These are phyloP conservation scores for Lepidopterella palustris DNA, from an alignment of 495 filamentous ascomycete species.

Conservation along the genomic window DNA sequence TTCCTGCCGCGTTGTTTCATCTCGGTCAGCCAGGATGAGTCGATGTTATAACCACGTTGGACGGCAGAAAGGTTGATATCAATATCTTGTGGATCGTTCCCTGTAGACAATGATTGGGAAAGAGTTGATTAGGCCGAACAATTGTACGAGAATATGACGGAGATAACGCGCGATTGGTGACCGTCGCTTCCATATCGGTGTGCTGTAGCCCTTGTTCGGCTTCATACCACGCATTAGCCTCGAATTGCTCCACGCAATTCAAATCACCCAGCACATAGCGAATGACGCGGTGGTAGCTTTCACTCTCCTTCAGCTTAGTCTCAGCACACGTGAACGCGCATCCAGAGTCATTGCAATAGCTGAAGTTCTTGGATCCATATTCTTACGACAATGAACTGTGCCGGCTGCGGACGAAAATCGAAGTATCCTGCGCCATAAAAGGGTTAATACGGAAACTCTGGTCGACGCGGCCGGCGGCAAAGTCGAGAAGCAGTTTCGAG, in stretches of 20 bases:
- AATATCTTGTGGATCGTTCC: neutral
- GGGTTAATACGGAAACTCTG: slow-evolving; percentile 1
- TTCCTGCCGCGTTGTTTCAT: neutral
- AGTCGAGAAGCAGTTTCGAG: neutral
- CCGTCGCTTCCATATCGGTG: neutral
- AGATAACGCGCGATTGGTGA: too few relatives aligned
- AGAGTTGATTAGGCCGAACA: neutral
- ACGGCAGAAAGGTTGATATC: neutral
- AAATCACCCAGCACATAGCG: neutral
- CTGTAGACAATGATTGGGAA: too few relatives aligned
- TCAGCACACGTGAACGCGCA: neutral
- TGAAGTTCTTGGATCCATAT: neutral
- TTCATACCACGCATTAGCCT: slow-evolving; percentile 7
- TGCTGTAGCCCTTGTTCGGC: neutral
- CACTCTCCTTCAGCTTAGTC: neutral
- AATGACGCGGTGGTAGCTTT: slow-evolving; percentile 5
- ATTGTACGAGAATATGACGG: neutral
- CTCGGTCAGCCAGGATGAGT: slow-evolving; percentile 1
- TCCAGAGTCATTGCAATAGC: slow-evolving; percentile 6
- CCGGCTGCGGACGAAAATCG: neutral
- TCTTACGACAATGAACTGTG: neutral
- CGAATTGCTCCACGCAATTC: slow-evolving; percentile 2
- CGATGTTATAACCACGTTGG: neutral
- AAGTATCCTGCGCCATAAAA: slow-evolving; percentile 1
- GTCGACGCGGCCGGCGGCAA: neutral